Conservation (phyloP, 176 grass and related monocot genomes). For the Ensete glaucum region DNA sequence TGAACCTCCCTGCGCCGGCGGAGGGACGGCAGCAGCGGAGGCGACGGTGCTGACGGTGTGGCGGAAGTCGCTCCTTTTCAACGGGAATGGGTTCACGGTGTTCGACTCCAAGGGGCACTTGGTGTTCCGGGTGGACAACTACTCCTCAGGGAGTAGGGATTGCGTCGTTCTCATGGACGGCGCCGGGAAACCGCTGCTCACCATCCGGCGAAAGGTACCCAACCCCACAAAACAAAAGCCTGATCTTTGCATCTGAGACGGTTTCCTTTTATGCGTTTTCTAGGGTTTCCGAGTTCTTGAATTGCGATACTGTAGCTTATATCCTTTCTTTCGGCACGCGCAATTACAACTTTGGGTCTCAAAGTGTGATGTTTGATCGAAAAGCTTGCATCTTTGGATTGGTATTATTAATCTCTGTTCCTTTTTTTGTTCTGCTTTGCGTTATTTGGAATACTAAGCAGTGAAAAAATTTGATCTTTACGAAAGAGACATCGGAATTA, state of each 20-base stretch:
- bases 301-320: neutral
- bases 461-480: too few species aligned
- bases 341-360: neutral
- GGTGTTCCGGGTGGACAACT: slow-evolving; percentile 17
- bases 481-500: too few species aligned
- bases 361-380: neutral
- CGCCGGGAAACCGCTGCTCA: slow-evolving; percentile 10
- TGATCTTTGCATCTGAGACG: neutral
- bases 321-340: neutral
- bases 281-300: neutral
- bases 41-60: slow-evolving; percentile 11
- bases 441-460: too few species aligned
- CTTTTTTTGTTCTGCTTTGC: too few species aligned
- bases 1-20: neutral
- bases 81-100: slow-evolving; percentile 21
- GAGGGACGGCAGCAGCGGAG: neutral
- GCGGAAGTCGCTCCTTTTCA: slow-evolving; percentile 19
- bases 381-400: neutral
- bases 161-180: slow-evolving; percentile 14
- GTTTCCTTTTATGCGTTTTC: neutral
- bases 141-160: slow-evolving; percentile 4
- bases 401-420: too few species aligned
- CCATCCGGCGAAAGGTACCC: slow-evolving; percentile 3
- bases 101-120: slow-evolving; percentile 8
- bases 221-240: too few species aligned